Evolutionary conservation across 169 alveolate species (phyloP), one percentile per base, ranked within the genome.

Genomic region (Plasmodium coatneyi): DNA sequence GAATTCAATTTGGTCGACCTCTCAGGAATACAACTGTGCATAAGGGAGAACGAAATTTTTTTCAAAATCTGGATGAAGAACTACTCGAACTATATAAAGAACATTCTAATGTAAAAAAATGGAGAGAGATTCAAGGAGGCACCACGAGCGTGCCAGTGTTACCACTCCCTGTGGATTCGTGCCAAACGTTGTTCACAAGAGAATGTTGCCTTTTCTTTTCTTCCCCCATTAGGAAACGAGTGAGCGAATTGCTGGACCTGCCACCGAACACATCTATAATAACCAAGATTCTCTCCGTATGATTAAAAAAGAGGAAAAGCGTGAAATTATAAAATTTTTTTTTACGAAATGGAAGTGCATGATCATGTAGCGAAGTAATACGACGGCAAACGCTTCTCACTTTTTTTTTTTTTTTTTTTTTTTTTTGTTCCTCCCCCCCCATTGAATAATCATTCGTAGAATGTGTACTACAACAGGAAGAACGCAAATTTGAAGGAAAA

Each of bases 41-140:
- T 87, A 78, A 87, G 93, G 54, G 93, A 87, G 36, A 87, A 79
- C 32, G 93, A 87, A 79, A 87, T 87, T 22, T 87, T 87, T 16
- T 87, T 87, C 72, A 87, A 87, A 87, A 87, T 87, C 3, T 87
- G 93, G 93, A 87, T 87, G 89, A 87, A 87, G 70, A 87, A 87
- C 81, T 87, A 78, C 46, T 87, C 93, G 9, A 49, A 78, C 32
- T 87, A 87, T 79, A 60, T 87, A 70, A 87, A 87, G 71, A 78
- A 60, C 52, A 79, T 60, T 12, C 71, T 87, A 80, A 78, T 71
- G 93, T 87, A 87, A 87, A 56, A 10, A 39, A 39, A 39, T 32
- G 3, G 43, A 25, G 22, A n/a, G 34, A 1, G 25, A 34, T 46
- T 81, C 10, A 28, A 46, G 1, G 19, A 14, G 19, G 56, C 56